Evolutionary conservation across 2,329 filamentous ascomycete genomes (phyloP).

Genomic region (Neonectria faginata): DNA sequence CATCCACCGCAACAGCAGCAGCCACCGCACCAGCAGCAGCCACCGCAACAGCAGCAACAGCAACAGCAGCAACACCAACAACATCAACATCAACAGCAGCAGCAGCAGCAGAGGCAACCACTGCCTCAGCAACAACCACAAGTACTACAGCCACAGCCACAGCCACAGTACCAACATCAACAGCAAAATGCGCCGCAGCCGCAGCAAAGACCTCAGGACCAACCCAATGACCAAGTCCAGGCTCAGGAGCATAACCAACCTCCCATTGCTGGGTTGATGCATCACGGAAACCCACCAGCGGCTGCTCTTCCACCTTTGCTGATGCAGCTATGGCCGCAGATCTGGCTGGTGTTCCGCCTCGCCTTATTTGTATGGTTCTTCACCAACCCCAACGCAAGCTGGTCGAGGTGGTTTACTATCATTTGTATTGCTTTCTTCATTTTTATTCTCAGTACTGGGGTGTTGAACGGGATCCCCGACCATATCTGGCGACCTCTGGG

Average conservation of each 20-base stretch:
- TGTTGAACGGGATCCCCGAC: slow-evolving; percentile 67
- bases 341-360: slow-evolving; percentile 71
- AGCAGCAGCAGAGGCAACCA: slow-evolving; percentile 22
- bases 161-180: slow-evolving; percentile 35
- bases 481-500: slow-evolving; percentile 68
- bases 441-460: slow-evolving; percentile 70
- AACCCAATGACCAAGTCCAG: slow-evolving; percentile 32
- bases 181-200: slow-evolving; percentile 34
- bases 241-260: slow-evolving; percentile 38
- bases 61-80: slow-evolving; percentile 33
- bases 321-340: slow-evolving; percentile 64
- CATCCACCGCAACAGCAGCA: slow-evolving; percentile 30
- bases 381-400: slow-evolving; percentile 67
- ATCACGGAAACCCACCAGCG: slow-evolving; percentile 55
- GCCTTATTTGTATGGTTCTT: slow-evolving; percentile 74
- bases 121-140: slow-evolving; percentile 19
- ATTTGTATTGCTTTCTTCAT: slow-evolving; percentile 65
- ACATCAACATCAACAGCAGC: not conserved
- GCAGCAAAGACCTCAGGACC: slow-evolving; percentile 42
- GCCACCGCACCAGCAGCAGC: slow-evolving; percentile 26
- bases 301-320: slow-evolving; percentile 50
- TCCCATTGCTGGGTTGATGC: slow-evolving; percentile 43
- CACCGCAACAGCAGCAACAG: slow-evolving; percentile 28
- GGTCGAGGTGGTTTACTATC: slow-evolving; percentile 69
- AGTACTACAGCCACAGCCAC: slow-evolving; percentile 35